Percentiles rank a stretch among this genome's conserved stretches.
phyloP scores from a whole-genome alignment of 2,329 filamentous ascomycete species.

The Cryphonectria parasitica region DNA sequence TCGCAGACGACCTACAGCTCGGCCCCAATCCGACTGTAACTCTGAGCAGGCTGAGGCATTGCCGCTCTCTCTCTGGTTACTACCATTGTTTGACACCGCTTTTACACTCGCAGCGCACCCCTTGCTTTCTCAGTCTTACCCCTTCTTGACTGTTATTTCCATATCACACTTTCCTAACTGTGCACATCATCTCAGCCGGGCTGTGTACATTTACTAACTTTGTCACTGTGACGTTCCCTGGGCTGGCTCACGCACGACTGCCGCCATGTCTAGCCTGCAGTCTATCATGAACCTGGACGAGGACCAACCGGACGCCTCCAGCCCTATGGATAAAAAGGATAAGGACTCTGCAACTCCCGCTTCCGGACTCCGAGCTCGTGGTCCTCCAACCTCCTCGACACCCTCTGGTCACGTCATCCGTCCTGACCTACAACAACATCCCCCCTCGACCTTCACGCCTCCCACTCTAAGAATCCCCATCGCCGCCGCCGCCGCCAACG shows the following conservation, averaged over 20 bases:
- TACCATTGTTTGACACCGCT: constrained; percentile 27
- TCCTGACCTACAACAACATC: constrained; percentile 38
- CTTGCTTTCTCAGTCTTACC: constrained; percentile 32
- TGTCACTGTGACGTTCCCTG: constrained; percentile 46
- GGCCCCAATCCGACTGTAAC: constrained; percentile 36
- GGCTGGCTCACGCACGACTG: constrained; percentile 41
- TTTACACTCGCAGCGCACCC: constrained; percentile 31
- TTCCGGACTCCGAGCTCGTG: constrained; percentile 41
- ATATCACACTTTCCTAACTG: constrained; percentile 40
- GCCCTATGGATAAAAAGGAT: constrained; percentile 50
- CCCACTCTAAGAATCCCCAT: constrained; percentile 40
- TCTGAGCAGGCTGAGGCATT: constrained; percentile 44
- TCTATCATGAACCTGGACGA: constrained; percentile 62
- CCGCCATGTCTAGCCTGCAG: constrained; percentile 58
- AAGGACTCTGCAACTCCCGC: constrained; percentile 44
- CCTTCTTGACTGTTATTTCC: constrained; percentile 38
- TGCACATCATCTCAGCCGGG: constrained; percentile 43
- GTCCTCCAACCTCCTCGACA: constrained; percentile 41
- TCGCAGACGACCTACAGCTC: constrained; percentile 34
- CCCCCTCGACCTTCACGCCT: constrained; percentile 27
- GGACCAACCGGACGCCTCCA: constrained; percentile 46
- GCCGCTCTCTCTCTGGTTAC: constrained; percentile 28
- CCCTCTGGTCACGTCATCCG: constrained; percentile 45
- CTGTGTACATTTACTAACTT: constrained; percentile 52
- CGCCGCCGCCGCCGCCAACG: background rate